Conservation (phyloP, 2,329 filamentous ascomycete species). For the Cryphonectria parasitica region DNA sequence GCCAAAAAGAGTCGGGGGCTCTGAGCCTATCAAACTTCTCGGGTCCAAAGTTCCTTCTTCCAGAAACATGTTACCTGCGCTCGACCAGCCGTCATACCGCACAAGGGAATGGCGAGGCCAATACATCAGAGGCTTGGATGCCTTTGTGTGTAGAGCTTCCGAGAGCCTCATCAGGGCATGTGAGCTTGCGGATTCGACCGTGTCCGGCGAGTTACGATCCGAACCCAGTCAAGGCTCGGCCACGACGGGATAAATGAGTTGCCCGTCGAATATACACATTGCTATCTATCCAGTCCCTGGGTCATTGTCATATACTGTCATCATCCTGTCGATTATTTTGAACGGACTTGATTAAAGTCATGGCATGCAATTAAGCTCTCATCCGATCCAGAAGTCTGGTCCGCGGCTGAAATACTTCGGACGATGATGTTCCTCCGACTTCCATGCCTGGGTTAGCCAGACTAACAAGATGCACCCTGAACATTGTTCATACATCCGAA, state of each 20-base stretch:
- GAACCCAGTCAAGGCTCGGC: background rate
- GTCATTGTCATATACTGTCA: background rate
- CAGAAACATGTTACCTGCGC: background rate
- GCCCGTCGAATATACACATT: background rate
- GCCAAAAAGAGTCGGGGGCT: background rate
- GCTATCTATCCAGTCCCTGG: background rate
- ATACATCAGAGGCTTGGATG: background rate
- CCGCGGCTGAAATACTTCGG: slow-evolving; percentile 15
- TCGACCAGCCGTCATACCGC: background rate
- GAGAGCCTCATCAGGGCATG: background rate
- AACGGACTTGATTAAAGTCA: background rate
- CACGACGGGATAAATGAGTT: background rate
- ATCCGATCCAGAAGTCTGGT: background rate
- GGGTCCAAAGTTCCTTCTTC: background rate
- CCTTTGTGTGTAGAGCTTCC: background rate
- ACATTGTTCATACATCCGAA: slow-evolving; percentile 16
- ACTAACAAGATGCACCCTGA: background rate
- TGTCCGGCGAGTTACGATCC: background rate
- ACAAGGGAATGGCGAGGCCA: background rate
- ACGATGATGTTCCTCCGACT: slow-evolving; percentile 14
- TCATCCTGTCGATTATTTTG: background rate
- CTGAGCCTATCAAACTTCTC: background rate
- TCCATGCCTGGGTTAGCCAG: background rate
- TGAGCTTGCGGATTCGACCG: background rate
- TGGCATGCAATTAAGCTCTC: background rate